Conservation (phyloP, 306 rosid species). For the cucumber (Cucumis sativus) region DNA sequence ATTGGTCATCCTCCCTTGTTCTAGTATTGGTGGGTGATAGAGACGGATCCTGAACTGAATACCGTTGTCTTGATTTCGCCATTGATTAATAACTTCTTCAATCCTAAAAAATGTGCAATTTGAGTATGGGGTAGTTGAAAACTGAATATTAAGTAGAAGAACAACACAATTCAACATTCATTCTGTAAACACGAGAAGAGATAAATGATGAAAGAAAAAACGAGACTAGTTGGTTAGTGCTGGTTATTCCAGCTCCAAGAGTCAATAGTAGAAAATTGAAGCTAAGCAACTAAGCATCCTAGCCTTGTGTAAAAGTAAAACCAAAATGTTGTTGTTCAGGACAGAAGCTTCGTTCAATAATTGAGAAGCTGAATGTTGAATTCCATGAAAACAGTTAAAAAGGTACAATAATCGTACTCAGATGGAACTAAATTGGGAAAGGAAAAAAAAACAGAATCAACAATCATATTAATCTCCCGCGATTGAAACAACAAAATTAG, state of each 20-base stretch:
- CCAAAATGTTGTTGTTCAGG: not conserved
- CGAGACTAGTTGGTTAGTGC: not conserved
- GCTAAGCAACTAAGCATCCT: not conserved
- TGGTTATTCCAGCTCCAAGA: not conserved
- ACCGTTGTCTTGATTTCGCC: conserved; percentile 55
- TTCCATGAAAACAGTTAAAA: not conserved
- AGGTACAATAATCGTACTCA: not conserved
- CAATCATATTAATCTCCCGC: not conserved
- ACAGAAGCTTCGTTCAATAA: not conserved
- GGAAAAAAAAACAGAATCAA: not conserved
- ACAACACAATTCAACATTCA: not conserved
- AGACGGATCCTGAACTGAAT: conserved; percentile 60
- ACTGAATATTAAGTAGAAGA: not conserved
- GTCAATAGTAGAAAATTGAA: not conserved
- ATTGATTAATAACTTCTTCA: conserved; percentile 21
- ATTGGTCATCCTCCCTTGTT: conserved; percentile 80
- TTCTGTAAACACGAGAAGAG: not conserved
- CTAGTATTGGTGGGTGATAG: conserved; percentile 63
- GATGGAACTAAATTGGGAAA: not conserved
- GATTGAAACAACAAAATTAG: not conserved
- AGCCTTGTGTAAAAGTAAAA: not conserved
- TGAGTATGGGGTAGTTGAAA: not conserved
- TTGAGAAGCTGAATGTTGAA: not conserved
- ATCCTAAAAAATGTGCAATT: conserved; percentile 24
- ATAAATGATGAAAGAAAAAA: not conserved